Evolutionary conservation across 345 rosid genomes (phyloP).

Genomic region (Eucalyptus lansdowneana): DNA sequence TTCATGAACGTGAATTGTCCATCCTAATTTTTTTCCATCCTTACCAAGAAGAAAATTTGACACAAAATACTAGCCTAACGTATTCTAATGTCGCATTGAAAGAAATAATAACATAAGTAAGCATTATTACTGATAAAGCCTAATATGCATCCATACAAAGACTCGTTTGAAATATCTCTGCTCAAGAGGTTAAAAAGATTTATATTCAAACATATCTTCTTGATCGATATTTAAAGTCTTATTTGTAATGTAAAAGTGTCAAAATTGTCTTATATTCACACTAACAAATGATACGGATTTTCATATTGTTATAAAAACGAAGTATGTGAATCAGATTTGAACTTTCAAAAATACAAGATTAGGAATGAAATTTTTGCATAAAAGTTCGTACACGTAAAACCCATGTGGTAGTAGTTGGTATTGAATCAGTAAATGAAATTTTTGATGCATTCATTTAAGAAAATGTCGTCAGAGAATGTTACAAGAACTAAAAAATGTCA

Average conservation of each 20-base stretch:
- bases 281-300: accelerated
- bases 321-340: background rate
- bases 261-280: background rate
- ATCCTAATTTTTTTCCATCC: background rate
- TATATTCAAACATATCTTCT: background rate
- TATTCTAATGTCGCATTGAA: background rate
- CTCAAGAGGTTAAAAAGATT: background rate
- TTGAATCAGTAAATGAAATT: background rate
- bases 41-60: background rate
- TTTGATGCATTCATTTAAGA: background rate
- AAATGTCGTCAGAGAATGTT: background rate
- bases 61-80: too few relatives aligned
- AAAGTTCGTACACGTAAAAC: accelerated
- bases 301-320: accelerated
- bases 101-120: background rate
- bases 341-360: background rate
- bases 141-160: background rate
- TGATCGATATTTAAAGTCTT: background rate
- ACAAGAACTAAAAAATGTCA: too few relatives aligned
- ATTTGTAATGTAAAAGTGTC: background rate
- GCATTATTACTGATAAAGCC: background rate
- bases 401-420: accelerated
- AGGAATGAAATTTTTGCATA: background rate
- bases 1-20: background rate
- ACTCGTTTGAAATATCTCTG: background rate